phyloP scores from a whole-genome alignment of 1,284 basidiomycete species.

The Puccinia horiana region DNA sequence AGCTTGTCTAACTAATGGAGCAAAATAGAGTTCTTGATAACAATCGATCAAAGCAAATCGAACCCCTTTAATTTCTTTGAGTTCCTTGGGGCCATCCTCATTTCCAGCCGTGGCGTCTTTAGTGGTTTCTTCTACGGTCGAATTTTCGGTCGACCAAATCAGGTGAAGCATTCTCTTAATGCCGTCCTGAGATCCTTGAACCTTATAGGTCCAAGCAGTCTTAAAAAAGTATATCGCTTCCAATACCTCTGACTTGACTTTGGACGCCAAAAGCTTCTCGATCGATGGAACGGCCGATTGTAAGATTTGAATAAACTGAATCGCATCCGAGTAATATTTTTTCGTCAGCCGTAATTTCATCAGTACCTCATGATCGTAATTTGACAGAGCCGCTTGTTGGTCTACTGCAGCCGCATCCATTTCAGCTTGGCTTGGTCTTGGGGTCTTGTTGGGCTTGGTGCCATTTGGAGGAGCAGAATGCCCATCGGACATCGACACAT shows the following conservation, averaged over 20 bases:
- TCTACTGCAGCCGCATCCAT: constrained; percentile 42
- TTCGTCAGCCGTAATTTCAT: constrained; percentile 75
- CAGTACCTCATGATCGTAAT: constrained; percentile 62
- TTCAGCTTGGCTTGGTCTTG: constrained; percentile 29
- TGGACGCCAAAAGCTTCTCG: constrained; percentile 79
- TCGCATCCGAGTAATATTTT: constrained; percentile 82
- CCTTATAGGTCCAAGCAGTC: constrained; percentile 77
- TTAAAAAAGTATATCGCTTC: constrained; percentile 96
- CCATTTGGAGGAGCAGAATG: neutral
- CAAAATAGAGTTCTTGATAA: constrained; percentile 87
- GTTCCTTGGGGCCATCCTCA: constrained; percentile 59
- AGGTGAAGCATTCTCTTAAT: constrained; percentile 93
- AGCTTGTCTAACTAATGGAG: constrained; percentile 62
- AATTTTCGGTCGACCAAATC: constrained; percentile 95
- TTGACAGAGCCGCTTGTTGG: constrained; percentile 44
- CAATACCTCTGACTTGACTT: constrained; percentile 87
- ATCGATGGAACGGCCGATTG: constrained; percentile 75
- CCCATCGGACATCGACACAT: neutral
- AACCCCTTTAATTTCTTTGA: constrained; percentile 84
- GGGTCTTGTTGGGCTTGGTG: constrained; percentile 9
- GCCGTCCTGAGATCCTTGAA: constrained; percentile 65
- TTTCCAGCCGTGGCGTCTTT: constrained; percentile 23
- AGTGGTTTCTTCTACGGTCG: constrained; percentile 68
- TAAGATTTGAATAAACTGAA: constrained; percentile 80
- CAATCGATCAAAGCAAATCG: constrained; percentile 84